Evolutionary conservation across 441 rosid genomes (phyloP).

Genomic region (Arabidopsis lyrata): DNA sequence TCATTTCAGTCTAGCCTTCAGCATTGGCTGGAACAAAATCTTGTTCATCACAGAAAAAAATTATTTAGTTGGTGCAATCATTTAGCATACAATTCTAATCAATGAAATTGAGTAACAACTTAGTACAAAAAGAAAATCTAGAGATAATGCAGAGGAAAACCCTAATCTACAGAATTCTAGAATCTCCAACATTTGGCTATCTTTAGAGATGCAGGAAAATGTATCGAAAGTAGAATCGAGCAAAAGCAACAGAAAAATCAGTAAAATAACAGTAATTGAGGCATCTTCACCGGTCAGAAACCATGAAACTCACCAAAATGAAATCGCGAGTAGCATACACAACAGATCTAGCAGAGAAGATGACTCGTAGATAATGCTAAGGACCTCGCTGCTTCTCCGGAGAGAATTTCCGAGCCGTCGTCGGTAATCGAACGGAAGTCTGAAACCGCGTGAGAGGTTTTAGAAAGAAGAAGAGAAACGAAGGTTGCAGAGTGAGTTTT

Average conservation of each 20-base stretch:
- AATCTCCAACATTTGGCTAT: constrained; percentile 16
- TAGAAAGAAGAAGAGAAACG: background rate
- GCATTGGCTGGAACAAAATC: constrained; percentile 50
- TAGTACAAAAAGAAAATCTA: background rate
- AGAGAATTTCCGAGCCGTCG: background rate
- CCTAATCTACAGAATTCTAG: constrained; percentile 31
- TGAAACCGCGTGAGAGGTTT: constrained; percentile 28
- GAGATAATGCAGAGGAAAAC: constrained; percentile 22
- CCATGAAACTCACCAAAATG: constrained; percentile 37
- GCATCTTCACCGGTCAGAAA: background rate
- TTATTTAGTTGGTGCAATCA: background rate
- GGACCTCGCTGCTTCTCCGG: constrained; percentile 10
- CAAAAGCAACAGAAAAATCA: background rate
- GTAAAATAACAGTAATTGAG: background rate
- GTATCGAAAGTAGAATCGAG: constrained; percentile 7
- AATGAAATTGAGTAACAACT: background rate
- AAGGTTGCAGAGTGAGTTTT: constrained; percentile 39
- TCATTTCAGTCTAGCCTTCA: constrained; percentile 66
- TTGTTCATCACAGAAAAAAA: constrained; percentile 21
- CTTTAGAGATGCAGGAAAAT: constrained; percentile 17
- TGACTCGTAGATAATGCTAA: constrained; percentile 22
- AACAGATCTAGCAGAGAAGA: constrained; percentile 36
- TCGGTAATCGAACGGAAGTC: constrained; percentile 12
- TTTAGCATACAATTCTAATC: background rate
- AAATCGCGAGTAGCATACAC: constrained; percentile 24